Evolutionary conservation across 768 basidiomycete species (phyloP).

Genomic region (Hericium erinaceus): DNA sequence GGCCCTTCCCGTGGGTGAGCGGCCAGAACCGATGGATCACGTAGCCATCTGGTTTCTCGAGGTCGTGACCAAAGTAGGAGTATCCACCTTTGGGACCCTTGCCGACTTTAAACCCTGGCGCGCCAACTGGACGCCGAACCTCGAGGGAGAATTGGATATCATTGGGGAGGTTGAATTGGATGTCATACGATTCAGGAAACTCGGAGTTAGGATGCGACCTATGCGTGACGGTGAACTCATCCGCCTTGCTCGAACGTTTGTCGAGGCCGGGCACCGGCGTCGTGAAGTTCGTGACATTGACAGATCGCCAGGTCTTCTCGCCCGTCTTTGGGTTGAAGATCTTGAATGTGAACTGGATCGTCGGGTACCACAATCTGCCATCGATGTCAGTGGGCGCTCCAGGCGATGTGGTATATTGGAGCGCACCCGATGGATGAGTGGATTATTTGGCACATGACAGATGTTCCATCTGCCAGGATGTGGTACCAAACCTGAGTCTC

Average conservation of each 20-base stretch:
- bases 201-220: conserved; percentile 48
- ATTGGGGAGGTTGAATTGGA: conserved; percentile 69
- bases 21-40: conserved; percentile 93
- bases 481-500: conserved; percentile 90
- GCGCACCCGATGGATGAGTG: conserved; percentile 84
- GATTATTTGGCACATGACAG: conserved; percentile 77
- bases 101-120: conserved; percentile 88
- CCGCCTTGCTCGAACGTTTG: conserved; percentile 79
- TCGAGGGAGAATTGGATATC: conserved; percentile 78
- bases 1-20: conserved; percentile 49
- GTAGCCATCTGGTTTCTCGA: conserved; percentile 66
- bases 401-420: conserved; percentile 5
- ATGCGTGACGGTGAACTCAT: conserved; percentile 73
- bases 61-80: conserved; percentile 76
- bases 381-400: conserved; percentile 1
- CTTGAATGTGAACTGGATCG: conserved; percentile 91
- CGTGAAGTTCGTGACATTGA: conserved; percentile 76
- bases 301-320: conserved; percentile 73
- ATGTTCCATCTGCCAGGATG: conserved; percentile 68
- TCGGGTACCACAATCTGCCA: conserved; percentile 82
- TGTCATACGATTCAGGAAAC: conserved; percentile 65
- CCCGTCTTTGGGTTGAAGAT: conserved; percentile 70
- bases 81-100: conserved; percentile 81
- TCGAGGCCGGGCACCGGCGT: conserved; percentile 69
- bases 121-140: conserved; percentile 54